Conservation (phyloP, 805 yeast species). For the Teunomyces gatunensis region DNA sequence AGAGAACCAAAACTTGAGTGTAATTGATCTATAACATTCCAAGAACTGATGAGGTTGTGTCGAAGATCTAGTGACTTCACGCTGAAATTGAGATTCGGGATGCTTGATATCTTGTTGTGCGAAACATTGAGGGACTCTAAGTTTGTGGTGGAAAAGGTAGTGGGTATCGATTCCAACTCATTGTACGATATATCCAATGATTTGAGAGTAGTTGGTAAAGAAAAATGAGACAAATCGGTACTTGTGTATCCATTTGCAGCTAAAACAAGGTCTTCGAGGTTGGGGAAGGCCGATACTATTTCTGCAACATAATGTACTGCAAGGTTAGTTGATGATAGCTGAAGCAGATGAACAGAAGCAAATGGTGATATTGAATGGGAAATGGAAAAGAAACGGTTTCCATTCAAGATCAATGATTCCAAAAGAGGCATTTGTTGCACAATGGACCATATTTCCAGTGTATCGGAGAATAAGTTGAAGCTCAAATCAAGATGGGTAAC, state of each 20-base stretch:
- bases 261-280: slow-evolving; percentile 28
- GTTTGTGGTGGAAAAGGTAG: not conserved
- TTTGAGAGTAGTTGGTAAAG: slow-evolving; percentile 4
- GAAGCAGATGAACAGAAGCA: slow-evolving; percentile 10
- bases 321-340: slow-evolving; percentile 27
- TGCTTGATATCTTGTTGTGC: slow-evolving; percentile 28
- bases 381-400: slow-evolving; percentile 40
- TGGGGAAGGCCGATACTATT: slow-evolving; percentile 35
- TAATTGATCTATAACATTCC: slow-evolving; percentile 51
- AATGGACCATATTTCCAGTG: slow-evolving; percentile 39
- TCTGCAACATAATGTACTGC: slow-evolving; percentile 12
- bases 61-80: slow-evolving; percentile 47
- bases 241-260: slow-evolving; percentile 33
- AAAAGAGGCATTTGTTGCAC: slow-evolving; percentile 36
- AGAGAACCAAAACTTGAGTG: slow-evolving; percentile 39
- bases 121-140: slow-evolving; percentile 28
- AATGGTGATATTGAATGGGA: not conserved
- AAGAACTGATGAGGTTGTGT: slow-evolving; percentile 43
- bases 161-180: slow-evolving; percentile 29
- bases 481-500: slow-evolving; percentile 52
- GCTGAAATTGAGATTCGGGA: not conserved
- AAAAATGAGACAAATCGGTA: slow-evolving; percentile 11
- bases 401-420: slow-evolving; percentile 48
- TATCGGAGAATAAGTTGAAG: slow-evolving; percentile 49
- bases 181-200: slow-evolving; percentile 34